phyloP scores from a whole-genome alignment of 768 basidiomycete genomes.

The Psilocybe subaeruginosa region DNA sequence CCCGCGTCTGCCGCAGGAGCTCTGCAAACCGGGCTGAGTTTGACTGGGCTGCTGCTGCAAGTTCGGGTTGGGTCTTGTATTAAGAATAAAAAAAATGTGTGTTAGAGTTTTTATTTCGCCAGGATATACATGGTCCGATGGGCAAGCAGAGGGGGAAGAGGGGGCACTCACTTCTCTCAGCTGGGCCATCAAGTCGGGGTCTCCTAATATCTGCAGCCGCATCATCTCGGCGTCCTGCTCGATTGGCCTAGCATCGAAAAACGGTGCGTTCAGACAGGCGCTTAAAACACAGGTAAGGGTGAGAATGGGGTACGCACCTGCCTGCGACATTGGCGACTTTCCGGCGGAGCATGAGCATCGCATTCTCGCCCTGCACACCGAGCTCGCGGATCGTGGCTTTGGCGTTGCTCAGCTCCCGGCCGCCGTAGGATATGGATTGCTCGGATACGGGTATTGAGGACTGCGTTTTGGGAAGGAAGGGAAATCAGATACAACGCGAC shows the following conservation, averaged over 20 bases:
- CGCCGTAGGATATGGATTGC: constrained; percentile 73
- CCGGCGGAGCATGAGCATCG: constrained; percentile 70
- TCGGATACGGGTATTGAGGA: constrained; percentile 73
- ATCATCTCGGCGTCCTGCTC: constrained; percentile 89
- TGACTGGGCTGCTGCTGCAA: constrained; percentile 69
- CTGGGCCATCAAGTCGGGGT: constrained; percentile 79
- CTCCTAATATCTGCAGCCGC: constrained; percentile 84
- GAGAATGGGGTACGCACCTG: constrained; percentile 31
- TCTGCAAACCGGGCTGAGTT: constrained; percentile 78
- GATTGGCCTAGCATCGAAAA: constrained; percentile 47
- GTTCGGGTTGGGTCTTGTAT: constrained; percentile 75
- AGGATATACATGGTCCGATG: not conserved
- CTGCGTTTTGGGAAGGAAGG: constrained; percentile 36
- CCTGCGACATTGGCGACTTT: constrained; percentile 50
- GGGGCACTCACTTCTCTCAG: constrained; percentile 59
- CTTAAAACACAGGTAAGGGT: not conserved
- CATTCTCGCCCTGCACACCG: constrained; percentile 60
- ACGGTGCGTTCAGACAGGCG: not conserved
- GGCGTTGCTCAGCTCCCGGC: constrained; percentile 63
- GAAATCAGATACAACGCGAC: not conserved
- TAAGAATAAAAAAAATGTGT: too few relatives aligned
- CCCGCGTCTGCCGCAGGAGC: constrained; percentile 64
- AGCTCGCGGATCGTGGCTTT: constrained; percentile 71
- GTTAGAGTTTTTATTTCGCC: too few relatives aligned
- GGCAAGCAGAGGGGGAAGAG: not conserved